Evolutionary conservation across 768 basidiomycete genomes (phyloP).

Genomic region (Cystobasidium tubakii): DNA sequence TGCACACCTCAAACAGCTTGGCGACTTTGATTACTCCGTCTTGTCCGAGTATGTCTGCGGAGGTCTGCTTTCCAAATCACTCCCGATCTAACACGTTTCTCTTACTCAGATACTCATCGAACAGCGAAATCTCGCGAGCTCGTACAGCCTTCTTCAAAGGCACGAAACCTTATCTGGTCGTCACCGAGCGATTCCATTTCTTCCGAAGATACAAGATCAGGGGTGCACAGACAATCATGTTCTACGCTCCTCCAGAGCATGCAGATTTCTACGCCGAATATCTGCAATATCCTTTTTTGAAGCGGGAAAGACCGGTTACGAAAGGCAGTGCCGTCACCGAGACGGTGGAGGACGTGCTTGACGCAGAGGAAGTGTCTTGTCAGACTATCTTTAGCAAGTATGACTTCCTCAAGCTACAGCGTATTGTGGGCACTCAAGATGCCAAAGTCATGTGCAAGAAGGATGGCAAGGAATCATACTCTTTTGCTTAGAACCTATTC

Average conservation of each 20-base stretch:
- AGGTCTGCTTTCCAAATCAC: neutral
- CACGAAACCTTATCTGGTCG: conserved; percentile 74
- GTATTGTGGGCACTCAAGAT: conserved; percentile 62
- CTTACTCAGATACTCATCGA: conserved; percentile 70
- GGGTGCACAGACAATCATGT: conserved; percentile 84
- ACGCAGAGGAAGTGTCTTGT: conserved; percentile 74
- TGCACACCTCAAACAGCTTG: conserved; percentile 71
- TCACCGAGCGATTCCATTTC: conserved; percentile 98
- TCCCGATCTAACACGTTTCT: neutral
- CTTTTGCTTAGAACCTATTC: conserved; percentile 50
- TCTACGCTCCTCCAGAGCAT: conserved; percentile 87
- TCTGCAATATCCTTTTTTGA: conserved; percentile 74
- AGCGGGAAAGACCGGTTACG: conserved; percentile 38
- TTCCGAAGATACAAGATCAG: conserved; percentile 87
- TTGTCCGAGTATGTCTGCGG: conserved; percentile 70
- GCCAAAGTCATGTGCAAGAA: conserved; percentile 50
- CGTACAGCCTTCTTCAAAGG: conserved; percentile 86
- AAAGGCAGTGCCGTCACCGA: conserved; percentile 23
- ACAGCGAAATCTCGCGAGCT: conserved; percentile 88
- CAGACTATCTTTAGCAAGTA: conserved; percentile 78
- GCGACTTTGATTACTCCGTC: conserved; percentile 66
- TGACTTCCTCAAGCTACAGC: conserved; percentile 78
- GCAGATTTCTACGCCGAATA: conserved; percentile 87
- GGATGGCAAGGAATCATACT: conserved; percentile 49
- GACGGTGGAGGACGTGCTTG: conserved; percentile 72